These are phyloP conservation scores for Hypoxylon rubiginosum DNA, from an alignment of 2,329 filamentous ascomycete species.

Conservation along the genomic window DNA sequence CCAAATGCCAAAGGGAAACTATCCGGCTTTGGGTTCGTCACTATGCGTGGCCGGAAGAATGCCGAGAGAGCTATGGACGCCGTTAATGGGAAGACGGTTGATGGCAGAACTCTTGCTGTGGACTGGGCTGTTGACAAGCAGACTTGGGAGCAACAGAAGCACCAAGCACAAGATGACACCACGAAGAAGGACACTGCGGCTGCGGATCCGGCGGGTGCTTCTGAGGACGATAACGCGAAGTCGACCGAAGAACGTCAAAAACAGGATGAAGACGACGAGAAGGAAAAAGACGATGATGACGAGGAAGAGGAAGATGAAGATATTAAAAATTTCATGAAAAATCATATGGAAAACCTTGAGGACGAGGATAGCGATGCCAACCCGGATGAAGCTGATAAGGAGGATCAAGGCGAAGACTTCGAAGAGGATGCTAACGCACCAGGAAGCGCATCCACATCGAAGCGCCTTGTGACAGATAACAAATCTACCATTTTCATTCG, in stretches of 20 bases:
- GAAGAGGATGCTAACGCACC: constrained; percentile 56
- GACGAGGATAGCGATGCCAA: constrained; percentile 58
- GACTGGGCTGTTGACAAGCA: constrained; percentile 97
- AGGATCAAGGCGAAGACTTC: constrained; percentile 60
- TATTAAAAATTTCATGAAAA: constrained; percentile 64
- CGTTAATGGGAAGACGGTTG: constrained; percentile 90
- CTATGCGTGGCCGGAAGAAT: constrained; percentile 88
- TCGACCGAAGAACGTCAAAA: constrained; percentile 49
- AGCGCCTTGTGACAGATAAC: constrained; percentile 68
- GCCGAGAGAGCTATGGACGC: constrained; percentile 88
- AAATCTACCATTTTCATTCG: constrained; percentile 89
- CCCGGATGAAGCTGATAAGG: constrained; percentile 68
- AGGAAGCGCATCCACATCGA: constrained; percentile 40
- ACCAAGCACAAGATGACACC: constrained; percentile 54
- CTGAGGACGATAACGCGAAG: constrained; percentile 49
- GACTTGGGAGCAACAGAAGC: constrained; percentile 80
- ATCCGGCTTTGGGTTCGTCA: constrained; percentile 92
- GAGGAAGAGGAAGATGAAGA: constrained; percentile 53
- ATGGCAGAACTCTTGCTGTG: constrained; percentile 89
- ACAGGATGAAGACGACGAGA: constrained; percentile 47
- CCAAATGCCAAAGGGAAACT: constrained; percentile 83
- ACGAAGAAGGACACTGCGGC: constrained; percentile 48
- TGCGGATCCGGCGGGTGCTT: constrained; percentile 50
- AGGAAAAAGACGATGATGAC: constrained; percentile 49
- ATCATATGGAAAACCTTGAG: constrained; percentile 57